phyloP scores from a whole-genome alignment of 345 rosid genomes.

The Anacardium occidentale region DNA sequence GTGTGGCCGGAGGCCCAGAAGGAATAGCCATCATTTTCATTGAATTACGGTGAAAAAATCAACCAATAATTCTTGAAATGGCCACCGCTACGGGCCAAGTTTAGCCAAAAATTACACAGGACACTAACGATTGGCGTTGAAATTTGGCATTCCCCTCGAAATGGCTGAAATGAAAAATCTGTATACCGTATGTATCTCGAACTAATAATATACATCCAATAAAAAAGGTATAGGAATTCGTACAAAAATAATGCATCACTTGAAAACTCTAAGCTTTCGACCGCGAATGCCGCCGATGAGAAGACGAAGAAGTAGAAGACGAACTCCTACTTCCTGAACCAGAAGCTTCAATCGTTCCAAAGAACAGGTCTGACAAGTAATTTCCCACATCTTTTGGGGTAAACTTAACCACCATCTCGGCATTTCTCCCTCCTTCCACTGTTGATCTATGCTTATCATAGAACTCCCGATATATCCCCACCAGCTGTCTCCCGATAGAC shows the following conservation, averaged over 20 bases:
- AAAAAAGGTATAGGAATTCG: not conserved
- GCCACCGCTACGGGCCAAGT: no score
- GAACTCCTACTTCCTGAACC: not conserved
- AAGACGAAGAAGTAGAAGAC: slow-evolving; percentile 14
- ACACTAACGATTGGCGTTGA: no score
- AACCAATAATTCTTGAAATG: no score
- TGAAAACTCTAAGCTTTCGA: not conserved
- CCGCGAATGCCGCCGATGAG: slow-evolving; percentile 15
- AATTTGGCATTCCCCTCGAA: no score
- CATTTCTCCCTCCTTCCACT: slow-evolving; percentile 27
- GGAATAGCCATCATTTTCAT: no score
- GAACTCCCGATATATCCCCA: slow-evolving; percentile 47
- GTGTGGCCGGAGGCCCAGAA: no score
- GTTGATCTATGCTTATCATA: slow-evolving; percentile 40
- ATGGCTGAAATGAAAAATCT: no score
- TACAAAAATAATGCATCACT: not conserved
- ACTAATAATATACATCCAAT: not conserved
- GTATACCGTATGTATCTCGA: no score
- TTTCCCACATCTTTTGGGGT: slow-evolving; percentile 59
- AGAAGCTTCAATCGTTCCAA: slow-evolving; percentile 15
- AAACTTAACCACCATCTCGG: slow-evolving; percentile 35
- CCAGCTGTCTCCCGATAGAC: slow-evolving; percentile 42
- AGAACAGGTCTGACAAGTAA: slow-evolving; percentile 50
- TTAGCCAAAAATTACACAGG: no score
- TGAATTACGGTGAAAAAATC: no score